Base-by-base conservation (phyloP, 2,329 filamentous ascomycete genomes). In the Fusarium acutatum region DNA sequence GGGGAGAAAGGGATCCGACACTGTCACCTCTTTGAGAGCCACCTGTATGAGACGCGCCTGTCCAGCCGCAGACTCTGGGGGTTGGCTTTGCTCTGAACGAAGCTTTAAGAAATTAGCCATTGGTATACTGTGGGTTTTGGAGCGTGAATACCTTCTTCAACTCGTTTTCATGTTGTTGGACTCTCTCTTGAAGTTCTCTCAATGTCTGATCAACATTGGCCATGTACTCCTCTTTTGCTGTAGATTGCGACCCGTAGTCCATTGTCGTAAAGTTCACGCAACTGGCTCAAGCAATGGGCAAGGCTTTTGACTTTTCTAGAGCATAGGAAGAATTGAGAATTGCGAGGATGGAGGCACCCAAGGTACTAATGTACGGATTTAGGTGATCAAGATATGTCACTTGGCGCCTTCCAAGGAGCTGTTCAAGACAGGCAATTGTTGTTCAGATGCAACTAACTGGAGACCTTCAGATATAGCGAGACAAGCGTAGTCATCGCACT, bases 191-290 rank as follows among this genome's bases (percentile, higher is more conserved):
- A 3, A 96, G 88, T 78, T 92, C 90, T 70, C 86, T 87, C 49
- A 95, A 78, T 5, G 93, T 94, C 60, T 88, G 87, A 64, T 94
- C 89, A 49, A 96, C 83, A 76, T 87, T 89, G 46, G 85, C 69
- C n/a, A 78, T 77, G 71, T 83, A 81, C 30, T 74, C 64, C 53
- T 80, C 77, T 7, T 75, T 75, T 57, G 79, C 77, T 24, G 76
- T 72, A 65, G 63, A 72, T 52, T 74, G 76, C 52, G 75, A 70
- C 40, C 59, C 68, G 24, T 79, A 61, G 20, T 76, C 76, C 78
- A 81, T 82, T 28, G 41, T 65, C 24, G 49, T 30, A 34, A 30
- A 34, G n/a, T 15, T 53, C 35, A 22, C 17, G 13, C 26, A 41
- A 34, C 15, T 30, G 30, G 32, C 34, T 46, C 30, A n/a, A 63